These are phyloP conservation scores for Triticum timopheevii DNA, from an alignment of 176 grass and related monocot species.

Conservation along the genomic window DNA sequence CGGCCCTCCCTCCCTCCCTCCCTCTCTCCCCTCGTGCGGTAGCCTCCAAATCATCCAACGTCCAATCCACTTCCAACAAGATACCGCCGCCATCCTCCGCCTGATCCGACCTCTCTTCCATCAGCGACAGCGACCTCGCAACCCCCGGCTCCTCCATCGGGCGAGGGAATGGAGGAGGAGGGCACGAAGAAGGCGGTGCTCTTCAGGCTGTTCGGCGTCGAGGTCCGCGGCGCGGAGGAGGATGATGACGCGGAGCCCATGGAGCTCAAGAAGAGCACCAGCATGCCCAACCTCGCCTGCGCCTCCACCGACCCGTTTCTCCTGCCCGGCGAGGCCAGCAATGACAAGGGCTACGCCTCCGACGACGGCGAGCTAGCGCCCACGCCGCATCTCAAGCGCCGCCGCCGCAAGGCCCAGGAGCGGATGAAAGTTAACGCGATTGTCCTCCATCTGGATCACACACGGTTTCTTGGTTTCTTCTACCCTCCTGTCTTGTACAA, in stretches of 20 bases:
- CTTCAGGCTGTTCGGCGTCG: conserved; percentile 62
- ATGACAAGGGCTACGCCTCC: conserved; percentile 42
- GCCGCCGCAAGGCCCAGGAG: conserved; percentile 54
- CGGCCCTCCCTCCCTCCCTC: not conserved
- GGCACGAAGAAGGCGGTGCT: not conserved
- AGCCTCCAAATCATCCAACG: conserved; percentile 21
- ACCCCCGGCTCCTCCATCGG: not conserved
- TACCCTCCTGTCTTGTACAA: not conserved
- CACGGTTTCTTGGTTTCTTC: not conserved
- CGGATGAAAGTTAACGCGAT: conserved; percentile 68
- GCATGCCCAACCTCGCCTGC: conserved; percentile 37
- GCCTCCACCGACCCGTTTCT: not conserved
- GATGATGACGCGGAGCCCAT: conserved; percentile 36
- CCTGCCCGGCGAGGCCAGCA: not conserved
- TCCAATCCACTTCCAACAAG: conserved; percentile 14
- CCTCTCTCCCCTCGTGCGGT: not conserved
- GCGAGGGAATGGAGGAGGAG: conserved; percentile 10
- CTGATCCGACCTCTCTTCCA: not conserved
- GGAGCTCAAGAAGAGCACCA: conserved; percentile 28
- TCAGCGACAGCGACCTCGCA: conserved; percentile 1
- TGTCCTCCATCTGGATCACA: not conserved
- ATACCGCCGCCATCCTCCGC: not conserved
- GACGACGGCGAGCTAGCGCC: conserved; percentile 49
- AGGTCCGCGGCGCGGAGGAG: conserved; percentile 39
- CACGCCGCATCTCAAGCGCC: conserved; percentile 44